These are phyloP conservation scores for Diutina pseudorugosa DNA, from an alignment of 1,139 yeast species.

Conservation along the genomic window DNA sequence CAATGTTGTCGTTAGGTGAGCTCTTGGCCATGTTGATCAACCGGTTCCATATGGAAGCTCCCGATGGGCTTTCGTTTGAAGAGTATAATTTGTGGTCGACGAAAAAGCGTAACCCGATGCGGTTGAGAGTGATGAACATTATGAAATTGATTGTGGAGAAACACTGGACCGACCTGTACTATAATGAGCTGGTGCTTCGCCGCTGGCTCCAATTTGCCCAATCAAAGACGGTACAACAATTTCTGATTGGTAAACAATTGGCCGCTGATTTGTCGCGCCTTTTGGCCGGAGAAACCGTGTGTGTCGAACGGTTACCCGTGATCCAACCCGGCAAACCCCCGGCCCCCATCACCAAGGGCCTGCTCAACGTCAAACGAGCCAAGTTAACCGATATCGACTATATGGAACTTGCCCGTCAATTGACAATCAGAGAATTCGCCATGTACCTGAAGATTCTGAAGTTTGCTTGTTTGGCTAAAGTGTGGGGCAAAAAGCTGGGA, in stretches of 20 bases:
- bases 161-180: conserved; percentile 66
- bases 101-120: conserved; percentile 55
- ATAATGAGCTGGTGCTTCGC: conserved; percentile 34
- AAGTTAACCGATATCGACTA: conserved; percentile 62
- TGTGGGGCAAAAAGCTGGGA: conserved; percentile 65
- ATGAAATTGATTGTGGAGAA: conserved; percentile 62
- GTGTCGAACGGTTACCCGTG: neutral
- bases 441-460: conserved; percentile 57
- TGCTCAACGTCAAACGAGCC: conserved; percentile 21
- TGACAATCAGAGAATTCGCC: conserved; percentile 68
- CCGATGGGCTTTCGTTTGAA: conserved; percentile 76
- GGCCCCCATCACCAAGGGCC: conserved; percentile 28
- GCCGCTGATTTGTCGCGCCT: conserved; percentile 16
- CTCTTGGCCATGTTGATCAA: conserved; percentile 49
- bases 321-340: conserved; percentile 18
- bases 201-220: conserved; percentile 49
- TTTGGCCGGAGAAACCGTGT: conserved; percentile 13
- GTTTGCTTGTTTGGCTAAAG: conserved; percentile 68
- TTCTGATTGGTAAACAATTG: conserved; percentile 22
- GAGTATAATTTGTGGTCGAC: conserved; percentile 77
- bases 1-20: conserved; percentile 61
- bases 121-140: conserved; percentile 56
- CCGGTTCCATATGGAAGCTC: conserved; percentile 68
- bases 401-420: conserved; percentile 70
- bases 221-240: conserved; percentile 31